Percentiles rank a stretch among this genome's conserved stretches.
phyloP scores from a whole-genome alignment of 2,329 filamentous ascomycete species.

The Fusarium papillatum region DNA sequence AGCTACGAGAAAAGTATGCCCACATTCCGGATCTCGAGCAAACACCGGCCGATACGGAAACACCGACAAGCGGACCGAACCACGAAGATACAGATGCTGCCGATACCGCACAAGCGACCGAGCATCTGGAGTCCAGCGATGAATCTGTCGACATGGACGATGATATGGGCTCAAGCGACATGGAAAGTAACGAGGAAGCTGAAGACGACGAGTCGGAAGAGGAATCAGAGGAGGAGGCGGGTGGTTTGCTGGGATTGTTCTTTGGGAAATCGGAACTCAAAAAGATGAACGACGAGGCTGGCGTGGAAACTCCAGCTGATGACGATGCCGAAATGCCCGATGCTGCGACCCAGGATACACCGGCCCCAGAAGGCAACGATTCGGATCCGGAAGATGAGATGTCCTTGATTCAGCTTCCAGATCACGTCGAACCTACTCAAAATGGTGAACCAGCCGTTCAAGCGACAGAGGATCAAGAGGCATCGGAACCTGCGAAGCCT shows the following conservation, averaged over 20 bases:
- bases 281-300: slow-evolving; percentile 60
- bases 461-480: not conserved
- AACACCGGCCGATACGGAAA: slow-evolving; percentile 43
- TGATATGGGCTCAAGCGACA: slow-evolving; percentile 72
- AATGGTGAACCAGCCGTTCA: not conserved
- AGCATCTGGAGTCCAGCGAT: slow-evolving; percentile 66
- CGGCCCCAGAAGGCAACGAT: slow-evolving; percentile 35
- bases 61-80: slow-evolving; percentile 35
- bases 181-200: slow-evolving; percentile 56
- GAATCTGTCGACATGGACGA: slow-evolving; percentile 80
- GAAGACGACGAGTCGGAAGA: slow-evolving; percentile 61
- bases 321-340: slow-evolving; percentile 43
- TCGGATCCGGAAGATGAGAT: slow-evolving; percentile 50
- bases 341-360: not conserved
- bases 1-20: slow-evolving; percentile 78
- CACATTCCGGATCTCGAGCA: slow-evolving; percentile 66
- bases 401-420: slow-evolving; percentile 47
- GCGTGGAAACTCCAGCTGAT: slow-evolving; percentile 23
- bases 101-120: slow-evolving; percentile 39
- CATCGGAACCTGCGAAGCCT: not conserved
- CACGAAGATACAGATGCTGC: slow-evolving; percentile 40
- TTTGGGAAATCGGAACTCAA: slow-evolving; percentile 72
- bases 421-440: slow-evolving; percentile 27
- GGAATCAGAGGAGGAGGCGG: slow-evolving; percentile 58
- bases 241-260: slow-evolving; percentile 67